Evolutionary conservation across 768 basidiomycete species (phyloP).

Genomic region (Serendipita sp.): DNA sequence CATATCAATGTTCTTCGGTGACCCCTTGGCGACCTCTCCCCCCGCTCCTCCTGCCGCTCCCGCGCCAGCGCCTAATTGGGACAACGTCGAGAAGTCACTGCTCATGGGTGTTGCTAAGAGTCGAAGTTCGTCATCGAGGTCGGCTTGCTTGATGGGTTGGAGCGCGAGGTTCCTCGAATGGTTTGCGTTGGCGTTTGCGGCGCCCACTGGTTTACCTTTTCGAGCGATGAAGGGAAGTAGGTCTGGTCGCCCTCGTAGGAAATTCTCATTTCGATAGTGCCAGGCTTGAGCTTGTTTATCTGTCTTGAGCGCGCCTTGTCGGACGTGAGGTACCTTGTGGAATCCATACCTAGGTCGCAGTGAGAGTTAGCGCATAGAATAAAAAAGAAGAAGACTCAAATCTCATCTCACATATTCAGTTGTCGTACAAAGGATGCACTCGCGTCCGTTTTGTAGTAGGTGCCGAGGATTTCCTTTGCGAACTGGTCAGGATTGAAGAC

Average conservation of each 20-base stretch:
- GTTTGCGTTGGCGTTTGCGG: constrained; percentile 17
- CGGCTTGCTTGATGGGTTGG: constrained; percentile 8
- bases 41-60: no score
- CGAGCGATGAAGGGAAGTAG: constrained; percentile 76
- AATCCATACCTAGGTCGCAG: constrained; percentile 39
- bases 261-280: constrained; percentile 87
- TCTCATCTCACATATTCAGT: constrained; percentile 70
- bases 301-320: constrained; percentile 79
- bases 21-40: constrained; percentile 21
- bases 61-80: background rate
- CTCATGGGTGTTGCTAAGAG: constrained; percentile 17
- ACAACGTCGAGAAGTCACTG: constrained; percentile 16
- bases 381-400: no score
- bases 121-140: background rate
- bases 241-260: constrained; percentile 78
- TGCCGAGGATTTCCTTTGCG: constrained; percentile 73
- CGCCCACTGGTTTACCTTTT: constrained; percentile 35
- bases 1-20: constrained; percentile 37
- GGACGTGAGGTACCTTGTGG: constrained; percentile 89
- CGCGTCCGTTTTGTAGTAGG: constrained; percentile 96
- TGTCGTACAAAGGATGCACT: constrained; percentile 87
- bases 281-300: constrained; percentile 70
- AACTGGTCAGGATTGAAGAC: constrained; percentile 88
- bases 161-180: constrained; percentile 14
- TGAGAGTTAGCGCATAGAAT: no score